Base-by-base conservation (phyloP, 768 basidiomycete species). In the Boletus bicolor region DNA sequence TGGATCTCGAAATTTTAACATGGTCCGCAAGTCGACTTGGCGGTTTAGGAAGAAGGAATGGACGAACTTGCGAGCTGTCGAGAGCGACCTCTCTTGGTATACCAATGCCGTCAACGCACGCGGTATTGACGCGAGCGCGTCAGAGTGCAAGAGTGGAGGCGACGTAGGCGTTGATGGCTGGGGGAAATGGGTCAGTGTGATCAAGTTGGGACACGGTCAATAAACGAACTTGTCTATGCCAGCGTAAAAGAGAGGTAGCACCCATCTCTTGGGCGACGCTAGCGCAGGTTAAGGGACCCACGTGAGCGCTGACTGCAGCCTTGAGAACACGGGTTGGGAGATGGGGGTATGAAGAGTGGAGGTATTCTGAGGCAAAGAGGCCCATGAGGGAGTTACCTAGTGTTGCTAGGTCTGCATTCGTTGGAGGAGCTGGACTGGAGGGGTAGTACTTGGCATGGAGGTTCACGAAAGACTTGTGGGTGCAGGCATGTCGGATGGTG, bases 311-410 rank as follows among this genome's bases (percentile, higher is more conserved):
- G 55, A 96, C 84, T 14, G 91, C 93, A 7, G 91, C 89, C 74
- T 97, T 95, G 62, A 92, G 74, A 24, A 93, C 93, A 52, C 91
- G 85, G 21, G 92, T 93, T 2, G 96, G 96, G 28, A 98, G 81
- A 66, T 95, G 87, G 0, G 96, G 96, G 71, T 89, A 98, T 44
- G 83, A 78, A 12, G 85, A 77, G 53, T 89, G 80, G 39, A 97
- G 74, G 68, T 87, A 84, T 73, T 98, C 95, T 3, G 91, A 63
- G 24, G 92, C 89, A 68, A 97, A 94, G 32, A 97, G 78, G 51
- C 95, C 95, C 75, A 97, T 82, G 54, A 97, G 79, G 0, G 90
- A 79, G 76, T 97, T 97, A 39, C 94, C 95, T 14, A 95, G 73
- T 0, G 80, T 71, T 4, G 87, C 79, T 14, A 96, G 82, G 48